Evolutionary conservation across 208 protist species (phyloP), one percentile per base, ranked within the genome.

Genomic region (Wallacemonas sp.): DNA sequence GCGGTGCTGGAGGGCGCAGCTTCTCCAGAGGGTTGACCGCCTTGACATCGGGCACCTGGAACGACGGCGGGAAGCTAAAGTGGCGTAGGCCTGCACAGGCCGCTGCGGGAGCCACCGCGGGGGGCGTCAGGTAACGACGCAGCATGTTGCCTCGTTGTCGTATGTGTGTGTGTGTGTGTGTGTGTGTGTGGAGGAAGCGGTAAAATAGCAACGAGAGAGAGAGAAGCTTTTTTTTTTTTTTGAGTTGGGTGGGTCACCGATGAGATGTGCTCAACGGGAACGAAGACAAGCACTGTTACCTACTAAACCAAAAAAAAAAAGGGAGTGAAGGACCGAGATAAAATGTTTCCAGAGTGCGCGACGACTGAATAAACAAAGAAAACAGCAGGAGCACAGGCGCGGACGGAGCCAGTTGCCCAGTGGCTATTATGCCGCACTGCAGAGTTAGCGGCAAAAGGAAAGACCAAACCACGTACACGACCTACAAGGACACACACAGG

Each of bases 1-100:
- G 82, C 55, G 78, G 69, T 12, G 79, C 37, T 5, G 70, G 66
- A 10, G 76, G 76, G 1, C 78, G 81, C 26, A 87, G 54, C n/a
- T 37, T 42, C 21, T 70, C 58, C 5, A 84, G 58, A 30, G 86
- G 79, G 2, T 75, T 75, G 19, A 71, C 48, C 17, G 38, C 70
- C 26, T 72, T 54, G 1, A 65, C 37, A 42, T 38, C 30, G 27
- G 24, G 59, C 22, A 39, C 26, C 39, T 10, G 46, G 48, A 39
- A 53, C 3, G 29, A 27, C 15, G 26, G 21, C 36, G n/a, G 60
- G 8, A 64, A 57, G 19, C n/a, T n/a, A 68, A 63, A 15, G 5
- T 50, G 12, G n/a, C n/a, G n/a, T n/a, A n/a, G n/a, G n/a, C n/a
- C n/a, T n/a, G n/a, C n/a, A n/a, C n/a, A n/a, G n/a, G n/a, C n/a